Evolutionary conservation across 345 rosid genomes (phyloP).

Genomic region (Syzygium jambos): DNA sequence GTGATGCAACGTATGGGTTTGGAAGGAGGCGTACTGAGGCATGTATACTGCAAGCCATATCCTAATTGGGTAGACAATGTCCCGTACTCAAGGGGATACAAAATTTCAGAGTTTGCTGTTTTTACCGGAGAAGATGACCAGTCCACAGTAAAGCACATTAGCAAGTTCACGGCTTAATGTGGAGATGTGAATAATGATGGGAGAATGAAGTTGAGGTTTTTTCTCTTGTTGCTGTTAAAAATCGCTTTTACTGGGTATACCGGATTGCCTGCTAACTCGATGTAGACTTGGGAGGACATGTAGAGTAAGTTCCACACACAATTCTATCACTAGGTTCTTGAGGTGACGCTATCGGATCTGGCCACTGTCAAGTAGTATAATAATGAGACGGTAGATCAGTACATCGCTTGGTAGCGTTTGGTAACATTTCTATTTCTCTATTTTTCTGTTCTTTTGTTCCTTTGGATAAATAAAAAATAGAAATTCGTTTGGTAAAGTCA

Average conservation of each 20-base stretch:
- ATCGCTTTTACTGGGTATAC: no score
- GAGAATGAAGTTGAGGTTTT: no score
- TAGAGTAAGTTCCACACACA: background rate
- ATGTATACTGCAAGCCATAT: background rate
- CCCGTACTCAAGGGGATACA: background rate
- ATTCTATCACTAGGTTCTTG: fast-evolving
- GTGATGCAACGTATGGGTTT: background rate
- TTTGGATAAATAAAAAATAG: no score
- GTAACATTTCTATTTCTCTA: no score
- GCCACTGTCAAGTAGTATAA: background rate
- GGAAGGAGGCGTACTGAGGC: background rate
- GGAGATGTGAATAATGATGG: background rate
- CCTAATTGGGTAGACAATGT: background rate
- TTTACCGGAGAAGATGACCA: background rate
- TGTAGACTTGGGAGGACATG: background rate
- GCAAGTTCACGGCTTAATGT: background rate
- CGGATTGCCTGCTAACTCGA: background rate
- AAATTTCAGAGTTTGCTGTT: no score
- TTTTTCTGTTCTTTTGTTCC: no score
- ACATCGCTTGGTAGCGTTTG: no score
- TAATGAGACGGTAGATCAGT: background rate
- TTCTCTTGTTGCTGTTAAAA: background rate
- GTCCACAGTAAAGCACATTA: no score
- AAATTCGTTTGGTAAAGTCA: no score
- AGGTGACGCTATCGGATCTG: background rate